Percentiles rank a stretch among this genome's conserved stretches.
Conservation (phyloP, 129 eudicot species). For the Saposhnikovia divaricata region DNA sequence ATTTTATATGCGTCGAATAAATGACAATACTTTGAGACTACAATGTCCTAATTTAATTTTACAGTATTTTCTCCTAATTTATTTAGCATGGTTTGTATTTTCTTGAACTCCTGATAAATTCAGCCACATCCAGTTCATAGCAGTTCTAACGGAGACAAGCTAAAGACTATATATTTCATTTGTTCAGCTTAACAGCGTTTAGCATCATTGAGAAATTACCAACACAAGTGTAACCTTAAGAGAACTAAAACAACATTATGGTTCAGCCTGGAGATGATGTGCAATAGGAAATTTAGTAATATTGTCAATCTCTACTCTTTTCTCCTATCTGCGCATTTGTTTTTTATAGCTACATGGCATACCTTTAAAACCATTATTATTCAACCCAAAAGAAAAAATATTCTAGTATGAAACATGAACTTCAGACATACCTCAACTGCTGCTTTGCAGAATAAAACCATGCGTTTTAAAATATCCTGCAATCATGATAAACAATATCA, state of each 20-base stretch:
- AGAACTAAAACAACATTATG: neutral
- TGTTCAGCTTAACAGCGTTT: neutral
- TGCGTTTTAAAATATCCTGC: slow-evolving; percentile 91
- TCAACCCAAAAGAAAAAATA: neutral
- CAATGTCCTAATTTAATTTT: neutral
- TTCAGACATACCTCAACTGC: slow-evolving; percentile 84
- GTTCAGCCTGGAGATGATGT: neutral
- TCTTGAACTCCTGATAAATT: neutral
- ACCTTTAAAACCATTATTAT: neutral
- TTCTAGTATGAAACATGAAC: neutral
- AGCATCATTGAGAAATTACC: neutral
- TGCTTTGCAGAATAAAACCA: slow-evolving; percentile 94
- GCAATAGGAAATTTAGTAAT: neutral
- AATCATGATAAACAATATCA: slow-evolving; percentile 14
- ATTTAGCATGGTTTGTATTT: neutral
- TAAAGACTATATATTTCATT: neutral
- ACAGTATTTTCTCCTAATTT: neutral
- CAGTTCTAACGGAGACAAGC: neutral
- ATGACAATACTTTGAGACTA: neutral
- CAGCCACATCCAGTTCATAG: neutral
- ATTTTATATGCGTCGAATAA: neutral
- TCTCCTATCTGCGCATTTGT: neutral
- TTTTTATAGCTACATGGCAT: neutral
- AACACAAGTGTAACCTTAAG: neutral
- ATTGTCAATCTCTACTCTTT: neutral